phyloP scores from a whole-genome alignment of 768 basidiomycete species.

The Boletus subcaerulescens region DNA sequence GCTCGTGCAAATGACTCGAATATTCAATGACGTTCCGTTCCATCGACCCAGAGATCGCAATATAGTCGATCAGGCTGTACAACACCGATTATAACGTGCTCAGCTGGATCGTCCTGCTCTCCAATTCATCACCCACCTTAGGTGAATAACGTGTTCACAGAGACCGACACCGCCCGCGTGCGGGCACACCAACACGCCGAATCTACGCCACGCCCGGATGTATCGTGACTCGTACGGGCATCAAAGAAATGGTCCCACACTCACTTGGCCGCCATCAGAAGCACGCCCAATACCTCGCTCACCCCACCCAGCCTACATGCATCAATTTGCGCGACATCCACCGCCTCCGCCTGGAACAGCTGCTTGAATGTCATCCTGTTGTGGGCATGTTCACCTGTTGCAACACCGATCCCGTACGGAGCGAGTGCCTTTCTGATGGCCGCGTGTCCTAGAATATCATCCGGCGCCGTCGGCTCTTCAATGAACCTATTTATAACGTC shows the following conservation, averaged over 20 bases:
- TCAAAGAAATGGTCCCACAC: conserved; percentile 24
- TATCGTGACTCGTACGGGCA: not conserved
- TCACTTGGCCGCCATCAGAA: conserved; percentile 88
- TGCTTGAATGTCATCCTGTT: conserved; percentile 97
- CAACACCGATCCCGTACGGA: conserved; percentile 81
- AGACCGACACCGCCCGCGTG: conserved; percentile 93
- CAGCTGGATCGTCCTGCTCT: not conserved
- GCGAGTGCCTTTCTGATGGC: conserved; percentile 75
- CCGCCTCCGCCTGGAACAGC: conserved; percentile 81
- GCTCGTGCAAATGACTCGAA: conserved; percentile 85
- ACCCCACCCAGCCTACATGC: conserved; percentile 88
- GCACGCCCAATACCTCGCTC: conserved; percentile 82
- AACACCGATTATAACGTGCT: conserved; percentile 11
- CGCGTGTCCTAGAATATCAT: conserved; percentile 85
- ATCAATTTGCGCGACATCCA: conserved; percentile 88
- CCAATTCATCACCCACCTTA: conserved; percentile 45
- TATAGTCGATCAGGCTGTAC: conserved; percentile 82
- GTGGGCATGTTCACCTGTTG: conserved; percentile 93
- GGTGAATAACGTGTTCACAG: conserved; percentile 88
- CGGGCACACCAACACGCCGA: conserved; percentile 83
- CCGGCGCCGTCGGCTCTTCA: conserved; percentile 91
- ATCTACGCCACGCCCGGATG: conserved; percentile 41
- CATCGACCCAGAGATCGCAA: conserved; percentile 69
- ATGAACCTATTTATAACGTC: conserved; percentile 58
- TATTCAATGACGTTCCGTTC: conserved; percentile 89